Percentiles rank a stretch among this genome's conserved stretches.
Conservation (phyloP, 2,329 filamentous ascomycete genomes). For the Colletotrichum scovillei region DNA sequence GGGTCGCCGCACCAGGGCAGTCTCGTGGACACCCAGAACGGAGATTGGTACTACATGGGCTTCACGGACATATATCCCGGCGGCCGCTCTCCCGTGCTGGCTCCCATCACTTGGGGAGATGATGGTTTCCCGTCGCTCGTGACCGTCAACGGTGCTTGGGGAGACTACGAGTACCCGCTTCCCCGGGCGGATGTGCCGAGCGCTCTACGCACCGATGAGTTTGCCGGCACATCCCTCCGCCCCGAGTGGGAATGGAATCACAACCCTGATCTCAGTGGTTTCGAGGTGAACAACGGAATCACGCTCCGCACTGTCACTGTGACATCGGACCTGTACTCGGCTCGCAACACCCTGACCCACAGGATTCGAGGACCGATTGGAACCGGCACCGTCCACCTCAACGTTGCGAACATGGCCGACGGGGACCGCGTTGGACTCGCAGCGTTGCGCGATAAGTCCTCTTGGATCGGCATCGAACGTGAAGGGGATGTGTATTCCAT, state of each 20-base stretch:
- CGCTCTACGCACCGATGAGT: conserved; percentile 27
- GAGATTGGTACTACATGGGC: conserved; percentile 68
- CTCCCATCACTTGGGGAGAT: conserved; percentile 60
- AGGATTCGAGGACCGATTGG: conserved; percentile 57
- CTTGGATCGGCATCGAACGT: conserved; percentile 60
- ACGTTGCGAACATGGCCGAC: conserved; percentile 56
- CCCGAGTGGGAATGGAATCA: conserved; percentile 70
- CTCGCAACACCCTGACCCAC: conserved; percentile 57
- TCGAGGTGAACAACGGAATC: conserved; percentile 49
- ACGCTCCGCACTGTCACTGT: conserved; percentile 58
- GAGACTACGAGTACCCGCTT: conserved; percentile 52
- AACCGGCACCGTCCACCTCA: conserved; percentile 58
- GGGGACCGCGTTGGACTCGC: conserved; percentile 62
- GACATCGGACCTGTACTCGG: conserved; percentile 58
- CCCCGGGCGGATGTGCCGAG: not conserved
- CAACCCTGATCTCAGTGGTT: conserved; percentile 62
- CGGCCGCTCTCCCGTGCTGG: conserved; percentile 65
- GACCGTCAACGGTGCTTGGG: conserved; percentile 56
- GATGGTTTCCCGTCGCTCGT: conserved; percentile 58
- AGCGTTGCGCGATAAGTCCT: conserved; percentile 58
- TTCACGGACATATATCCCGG: conserved; percentile 65
- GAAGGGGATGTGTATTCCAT: conserved; percentile 43
- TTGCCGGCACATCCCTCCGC: conserved; percentile 48
- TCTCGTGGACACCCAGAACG: conserved; percentile 60
- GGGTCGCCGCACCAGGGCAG: conserved; percentile 65